A percentile compares a stretch with the other conserved stretches of the same genome.
Evolutionary conservation across 106 monocot species (phyloP).

Genomic region (Acanthochlamys bracteata): DNA sequence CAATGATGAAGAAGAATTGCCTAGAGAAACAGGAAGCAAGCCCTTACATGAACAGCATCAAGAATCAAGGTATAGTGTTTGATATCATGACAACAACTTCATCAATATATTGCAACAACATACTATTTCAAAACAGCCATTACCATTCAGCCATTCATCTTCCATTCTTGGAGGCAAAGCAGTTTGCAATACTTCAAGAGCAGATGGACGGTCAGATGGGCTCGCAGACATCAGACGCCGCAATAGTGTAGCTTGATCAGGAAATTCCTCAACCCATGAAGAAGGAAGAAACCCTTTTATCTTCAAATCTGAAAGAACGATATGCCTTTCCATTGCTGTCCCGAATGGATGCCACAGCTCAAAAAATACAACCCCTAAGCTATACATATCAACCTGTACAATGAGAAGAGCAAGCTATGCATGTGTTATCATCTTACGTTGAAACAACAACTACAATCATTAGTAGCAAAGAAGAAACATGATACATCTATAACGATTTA

Average conservation of each 20-base stretch:
- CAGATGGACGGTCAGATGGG: constrained; percentile 83
- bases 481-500: too few relatives aligned
- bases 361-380: constrained; percentile 96
- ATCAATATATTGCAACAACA: too few relatives aligned
- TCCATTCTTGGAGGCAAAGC: constrained; percentile 91
- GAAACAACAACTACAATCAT: too few relatives aligned
- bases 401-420: neutral
- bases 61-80: too few relatives aligned
- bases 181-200: constrained; percentile 59
- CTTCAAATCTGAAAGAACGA: constrained; percentile 89
- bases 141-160: constrained; percentile 96
- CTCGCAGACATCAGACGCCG: constrained; percentile 60
- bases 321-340: constrained; percentile 87
- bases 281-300: constrained; percentile 56
- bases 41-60: too few relatives aligned
- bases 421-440: too few relatives aligned
- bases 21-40: neutral
- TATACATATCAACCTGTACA: constrained; percentile 96
- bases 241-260: constrained; percentile 51
- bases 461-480: too few relatives aligned
- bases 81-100: too few relatives aligned
- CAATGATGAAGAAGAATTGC: too few relatives aligned
- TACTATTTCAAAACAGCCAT: constrained; percentile 1
- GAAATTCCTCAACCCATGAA: constrained; percentile 62
- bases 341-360: constrained; percentile 96